Conservation (phyloP, 2,329 filamentous ascomycete species). For the Metarhizium humberi region DNA sequence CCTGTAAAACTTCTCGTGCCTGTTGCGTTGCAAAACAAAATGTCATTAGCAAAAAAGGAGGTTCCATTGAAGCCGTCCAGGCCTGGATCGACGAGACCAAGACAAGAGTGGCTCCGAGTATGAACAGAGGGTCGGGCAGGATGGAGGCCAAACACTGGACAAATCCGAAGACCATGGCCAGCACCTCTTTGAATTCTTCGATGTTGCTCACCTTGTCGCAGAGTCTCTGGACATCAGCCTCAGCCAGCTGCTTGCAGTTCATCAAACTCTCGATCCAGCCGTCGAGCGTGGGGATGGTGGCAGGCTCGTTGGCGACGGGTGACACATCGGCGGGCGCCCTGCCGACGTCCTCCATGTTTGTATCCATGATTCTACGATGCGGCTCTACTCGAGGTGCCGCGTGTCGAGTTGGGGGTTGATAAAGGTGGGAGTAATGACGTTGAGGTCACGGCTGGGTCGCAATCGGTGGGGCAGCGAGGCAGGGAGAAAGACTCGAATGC, state of each 20-base stretch:
- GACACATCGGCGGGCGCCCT: constrained; percentile 74
- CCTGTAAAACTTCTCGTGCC: constrained; percentile 93
- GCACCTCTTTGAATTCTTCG: neutral
- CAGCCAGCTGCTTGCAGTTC: constrained; percentile 95
- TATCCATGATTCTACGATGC: constrained; percentile 58
- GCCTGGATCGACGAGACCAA: neutral
- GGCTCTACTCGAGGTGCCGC: constrained; percentile 11
- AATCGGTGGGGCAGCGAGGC: constrained; percentile 11
- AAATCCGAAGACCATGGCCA: neutral
- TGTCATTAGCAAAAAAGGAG: constrained; percentile 13
- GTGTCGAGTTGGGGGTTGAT: constrained; percentile 9
- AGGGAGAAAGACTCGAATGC: neutral
- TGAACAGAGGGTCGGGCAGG: neutral
- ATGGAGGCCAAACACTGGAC: neutral
- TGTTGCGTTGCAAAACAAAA: constrained; percentile 24
- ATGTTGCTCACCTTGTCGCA: constrained; percentile 78
- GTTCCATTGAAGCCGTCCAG: neutral
- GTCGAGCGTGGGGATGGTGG: constrained; percentile 86
- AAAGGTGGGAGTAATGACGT: constrained; percentile 19
- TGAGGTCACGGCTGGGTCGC: constrained; percentile 16
- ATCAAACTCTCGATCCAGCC: constrained; percentile 99
- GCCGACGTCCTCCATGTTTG: constrained; percentile 97
- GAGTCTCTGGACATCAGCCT: constrained; percentile 88
- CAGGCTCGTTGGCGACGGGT: constrained; percentile 65
- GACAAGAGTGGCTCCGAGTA: neutral